Evolutionary conservation across 2,329 filamentous ascomycete species (phyloP).

Genomic region (Apiospora rasikravindrae): DNA sequence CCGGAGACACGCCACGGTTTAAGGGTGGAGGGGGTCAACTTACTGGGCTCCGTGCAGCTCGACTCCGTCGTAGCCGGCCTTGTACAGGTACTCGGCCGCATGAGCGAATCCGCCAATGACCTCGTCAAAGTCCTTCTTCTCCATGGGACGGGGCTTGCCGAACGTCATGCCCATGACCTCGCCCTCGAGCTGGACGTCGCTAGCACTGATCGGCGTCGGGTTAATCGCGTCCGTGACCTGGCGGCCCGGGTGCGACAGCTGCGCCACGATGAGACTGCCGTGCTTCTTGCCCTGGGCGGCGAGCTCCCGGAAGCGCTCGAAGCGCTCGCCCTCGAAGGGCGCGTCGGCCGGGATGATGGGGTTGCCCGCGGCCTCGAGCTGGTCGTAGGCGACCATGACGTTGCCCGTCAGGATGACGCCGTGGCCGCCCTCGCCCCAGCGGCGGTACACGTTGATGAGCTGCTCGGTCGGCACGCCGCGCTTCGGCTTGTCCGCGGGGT

Average conservation of each 20-base stretch:
- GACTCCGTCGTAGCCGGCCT: slow-evolving; percentile 43
- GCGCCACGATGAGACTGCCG: slow-evolving; percentile 61
- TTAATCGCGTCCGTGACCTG: slow-evolving; percentile 47
- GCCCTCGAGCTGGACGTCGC: slow-evolving; percentile 45
- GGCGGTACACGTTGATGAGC: slow-evolving; percentile 54
- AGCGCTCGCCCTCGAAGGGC: slow-evolving; percentile 55
- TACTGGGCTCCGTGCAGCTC: slow-evolving; percentile 56
- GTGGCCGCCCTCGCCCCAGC: slow-evolving; percentile 60
- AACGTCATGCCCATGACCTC: slow-evolving; percentile 54
- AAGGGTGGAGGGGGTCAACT: background rate
- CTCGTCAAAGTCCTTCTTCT: slow-evolving; percentile 27
- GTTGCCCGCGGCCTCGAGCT: slow-evolving; percentile 60
- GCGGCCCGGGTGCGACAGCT: slow-evolving; percentile 68
- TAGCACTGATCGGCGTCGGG: slow-evolving; percentile 45
- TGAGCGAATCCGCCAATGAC: slow-evolving; percentile 54
- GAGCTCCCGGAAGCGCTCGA: slow-evolving; percentile 59
- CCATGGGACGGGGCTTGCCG: slow-evolving; percentile 38
- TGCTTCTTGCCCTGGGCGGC: slow-evolving; percentile 55
- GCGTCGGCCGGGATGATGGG: slow-evolving; percentile 58
- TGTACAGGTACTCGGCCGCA: slow-evolving; percentile 40
- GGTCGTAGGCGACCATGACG: slow-evolving; percentile 63
- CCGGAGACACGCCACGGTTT: too few species aligned
- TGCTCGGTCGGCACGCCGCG: slow-evolving; percentile 41
- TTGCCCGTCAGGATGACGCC: slow-evolving; percentile 65
- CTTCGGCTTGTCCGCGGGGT: slow-evolving; percentile 51